Conservation (phyloP, 257 asterid species). For the Primulina tabacum region DNA sequence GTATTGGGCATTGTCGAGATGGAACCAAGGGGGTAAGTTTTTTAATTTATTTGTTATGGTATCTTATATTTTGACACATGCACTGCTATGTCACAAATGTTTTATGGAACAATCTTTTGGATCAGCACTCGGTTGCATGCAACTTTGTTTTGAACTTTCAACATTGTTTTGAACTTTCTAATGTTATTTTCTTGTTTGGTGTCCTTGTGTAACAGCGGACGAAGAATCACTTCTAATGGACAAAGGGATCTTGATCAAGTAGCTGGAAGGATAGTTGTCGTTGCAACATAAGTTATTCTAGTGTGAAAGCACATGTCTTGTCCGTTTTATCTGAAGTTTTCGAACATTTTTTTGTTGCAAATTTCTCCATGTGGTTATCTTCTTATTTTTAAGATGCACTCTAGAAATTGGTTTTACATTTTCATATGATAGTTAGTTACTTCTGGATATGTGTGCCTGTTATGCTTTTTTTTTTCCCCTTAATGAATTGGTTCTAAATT, state of each 20-base stretch:
- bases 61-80: background rate
- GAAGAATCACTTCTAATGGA: constrained; percentile 83
- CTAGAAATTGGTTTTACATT: constrained; percentile 19
- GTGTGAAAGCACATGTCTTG: constrained; percentile 26
- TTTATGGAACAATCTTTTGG: background rate
- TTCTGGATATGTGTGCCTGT: background rate
- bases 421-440: constrained; percentile 25
- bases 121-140: background rate
- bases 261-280: constrained; percentile 73
- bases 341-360: constrained; percentile 30
- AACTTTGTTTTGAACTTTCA: background rate
- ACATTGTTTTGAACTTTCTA: background rate
- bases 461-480: no score
- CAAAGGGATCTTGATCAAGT: constrained; percentile 91
- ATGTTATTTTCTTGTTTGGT: background rate
- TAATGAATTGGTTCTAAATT: background rate
- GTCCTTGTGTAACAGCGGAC: constrained; percentile 48
- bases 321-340: constrained; percentile 15
- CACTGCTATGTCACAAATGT: background rate
- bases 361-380: constrained; percentile 21
- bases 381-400: background rate
- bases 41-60: background rate
- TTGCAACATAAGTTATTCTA: constrained; percentile 38
- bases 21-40: constrained; percentile 73
- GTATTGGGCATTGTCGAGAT: constrained; percentile 66